Base-by-base conservation (phyloP, 352 stramenopile species). In the Pythium insidiosum region DNA sequence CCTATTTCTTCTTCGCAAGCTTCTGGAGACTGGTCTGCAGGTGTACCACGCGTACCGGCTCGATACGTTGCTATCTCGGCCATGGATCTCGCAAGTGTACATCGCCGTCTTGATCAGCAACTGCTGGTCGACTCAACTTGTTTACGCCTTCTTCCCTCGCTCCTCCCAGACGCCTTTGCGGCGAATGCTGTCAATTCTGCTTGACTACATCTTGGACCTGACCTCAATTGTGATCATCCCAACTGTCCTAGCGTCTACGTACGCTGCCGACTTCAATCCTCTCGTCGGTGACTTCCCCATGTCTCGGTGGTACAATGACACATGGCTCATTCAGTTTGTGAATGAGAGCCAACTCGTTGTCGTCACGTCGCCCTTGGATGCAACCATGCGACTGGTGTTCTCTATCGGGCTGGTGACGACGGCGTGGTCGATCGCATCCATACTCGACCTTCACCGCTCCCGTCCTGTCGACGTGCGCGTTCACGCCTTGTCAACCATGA, bases 391-490 rank as follows among this genome's bases (percentile, higher is more conserved):
- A 5, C 42, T 57, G 2, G 36, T 39, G 4, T n/a, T 66, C 9
- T 63, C 49, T 31, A 52, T 56, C 3, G 48, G 65, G 3, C 58
- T 61, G n/a, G 44, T 56, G 0, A 35, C 34, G 7, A 52, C 62
- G 22, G 66, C 66, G 13, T 26, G 66, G 5, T 9, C 9, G 9
- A 33, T 33, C 28, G n/a, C n/a, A n/a, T n/a, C n/a, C n/a, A n/a
- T n/a, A n/a, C n/a, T n/a, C n/a, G n/a, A n/a, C n/a, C n/a, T n/a
- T n/a, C n/a, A n/a, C n/a, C n/a, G n/a, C n/a, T n/a, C n/a, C n/a
- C n/a, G n/a, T n/a, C n/a, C n/a, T n/a, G n/a, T n/a, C n/a, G n/a
- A n/a, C n/a, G n/a, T n/a, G n/a, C n/a, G n/a, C n/a, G n/a, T n/a
- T n/a, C n/a, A n/a, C n/a, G n/a, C n/a, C n/a, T n/a, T n/a, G n/a